Base-by-base conservation (phyloP, 2,329 filamentous ascomycete species). In the Aspergillus terreus region DNA sequence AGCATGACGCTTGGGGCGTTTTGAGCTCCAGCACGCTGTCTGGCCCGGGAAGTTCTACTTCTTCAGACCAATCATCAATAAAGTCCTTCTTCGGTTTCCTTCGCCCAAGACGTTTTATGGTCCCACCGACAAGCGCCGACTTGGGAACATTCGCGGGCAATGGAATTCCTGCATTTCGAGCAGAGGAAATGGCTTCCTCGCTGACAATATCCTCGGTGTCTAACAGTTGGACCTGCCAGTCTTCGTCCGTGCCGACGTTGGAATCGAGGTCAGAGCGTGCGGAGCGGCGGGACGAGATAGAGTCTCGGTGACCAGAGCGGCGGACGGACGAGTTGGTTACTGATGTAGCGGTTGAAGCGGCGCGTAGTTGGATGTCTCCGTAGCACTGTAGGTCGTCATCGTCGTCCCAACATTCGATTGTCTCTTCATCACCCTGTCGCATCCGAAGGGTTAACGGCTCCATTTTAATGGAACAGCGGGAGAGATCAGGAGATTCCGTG, bases 101-200 rank as follows among this genome's bases (percentile, higher is more conserved):
- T 53, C 84, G 84, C 46, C 92, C 92, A 32, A 97, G 79, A 60
- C 92, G 82, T 75, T 95, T 95, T 66, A 97, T 97, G 9, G 91
- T 92, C 47, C 94, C 94, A 48, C 92, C 92, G 68, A 94, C 82
- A 40, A 99, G 77, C 27, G 94, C 94, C 17, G 92, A 96, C 27
- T 88, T 84, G 1, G 92, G 91, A 30, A 97, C 84, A 66, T 92
- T 92, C 47, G 83, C 78, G 25, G 94, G 94, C 50, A 97, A 83
- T 6, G 94, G 92, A 58, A 99, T 96, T 60, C 94, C 94, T 23
- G 91, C 92, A 67, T 85, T 86, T 64, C 90, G 88, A 32, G 92
- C 92, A 6, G 90, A 88, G 21, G 88, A 83, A 63, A 99, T 92
- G 54, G 94, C 92, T 66, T 95, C 88, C 61, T 86, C 76, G 9